Evolutionary conservation across 164 flowering plant species (phyloP), one percentile per base, ranked within the genome.

Genomic region (Vitis rupestris): DNA sequence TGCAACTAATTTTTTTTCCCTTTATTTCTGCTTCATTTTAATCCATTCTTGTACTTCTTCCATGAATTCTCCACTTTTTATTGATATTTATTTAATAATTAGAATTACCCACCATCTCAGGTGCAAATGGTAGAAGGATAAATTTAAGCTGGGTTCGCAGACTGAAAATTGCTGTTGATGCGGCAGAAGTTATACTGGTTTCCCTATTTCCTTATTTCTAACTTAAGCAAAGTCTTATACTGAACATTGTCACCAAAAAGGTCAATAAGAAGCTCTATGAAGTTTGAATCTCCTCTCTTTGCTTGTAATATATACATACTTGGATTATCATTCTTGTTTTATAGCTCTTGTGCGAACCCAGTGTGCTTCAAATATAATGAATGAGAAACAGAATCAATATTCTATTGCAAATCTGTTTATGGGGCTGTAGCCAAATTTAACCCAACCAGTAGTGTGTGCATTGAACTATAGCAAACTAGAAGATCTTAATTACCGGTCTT

Each of bases 161-260:
- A 75, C 76, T 92, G 70, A 92, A 88, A 81, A 85, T 90, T 70
- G 95, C 95, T 29, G 81, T 90, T 63, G 97, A 92, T 85, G 92
- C 97, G 67, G 97, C 95, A 60, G 88, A 87, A 85, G 97, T 94
- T 87, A 77, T 37, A 30, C 61, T 47, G 59, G 0, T 44, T 65
- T 2, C 50, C 65, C 50, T 23, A 23, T 55, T 5, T 10, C 44
- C 27, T 1, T 23, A 23, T 23, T 23, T 31, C 44, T 3, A 31
- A 31, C 44, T 16, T 55, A 59, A 12, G 10, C 31, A 5, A 5
- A 31, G 44, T 31, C 4, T 31, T 6, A 31, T 2, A 31, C 44
- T 31, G 44, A 31, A 31, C 44, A 31, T 31, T 31, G 44, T 31
- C 44, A 31, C 27, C 44, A 31, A 3, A 31, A 31, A 31, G 44